phyloP scores from a whole-genome alignment of 164 flowering plant species.

The Magnolia kwangsiensis region DNA sequence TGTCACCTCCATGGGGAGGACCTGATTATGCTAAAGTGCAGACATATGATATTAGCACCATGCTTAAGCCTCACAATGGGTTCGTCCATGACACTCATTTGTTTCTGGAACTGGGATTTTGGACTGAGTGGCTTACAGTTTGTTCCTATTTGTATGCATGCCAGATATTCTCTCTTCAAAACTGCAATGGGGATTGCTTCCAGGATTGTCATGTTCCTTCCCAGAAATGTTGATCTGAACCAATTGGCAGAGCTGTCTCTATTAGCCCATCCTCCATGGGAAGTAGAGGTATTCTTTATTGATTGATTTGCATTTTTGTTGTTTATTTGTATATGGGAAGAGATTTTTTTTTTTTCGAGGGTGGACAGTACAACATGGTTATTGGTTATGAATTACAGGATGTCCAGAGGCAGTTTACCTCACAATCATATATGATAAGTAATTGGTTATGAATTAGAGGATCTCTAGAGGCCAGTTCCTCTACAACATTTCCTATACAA shows the following conservation, averaged over 20 bases:
- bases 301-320: neutral
- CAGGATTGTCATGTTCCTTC: conserved; percentile 84
- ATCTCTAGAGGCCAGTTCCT: too few species aligned
- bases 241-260: conserved; percentile 80
- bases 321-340: too few species aligned
- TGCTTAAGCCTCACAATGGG: conserved; percentile 90
- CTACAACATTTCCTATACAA: too few species aligned
- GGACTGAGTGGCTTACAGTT: neutral
- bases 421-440: too few species aligned
- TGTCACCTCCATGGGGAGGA: conserved; percentile 99
- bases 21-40: conserved; percentile 72
- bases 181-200: conserved; percentile 58
- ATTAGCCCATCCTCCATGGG: conserved; percentile 64
- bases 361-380: too few species aligned
- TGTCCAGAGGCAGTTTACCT: too few species aligned
- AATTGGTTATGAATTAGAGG: too few species aligned
- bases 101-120: neutral
- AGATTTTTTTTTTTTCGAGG: too few species aligned
- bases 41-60: conserved; percentile 60
- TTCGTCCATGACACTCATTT: conserved; percentile 13
- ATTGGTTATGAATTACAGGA: too few species aligned
- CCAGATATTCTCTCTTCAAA: conserved; percentile 60
- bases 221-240: conserved; percentile 77
- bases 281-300: conserved; percentile 58
- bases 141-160: conserved; percentile 6